phyloP scores from a whole-genome alignment of 2,329 filamentous ascomycete genomes.

The Aspergillus fumigatus region DNA sequence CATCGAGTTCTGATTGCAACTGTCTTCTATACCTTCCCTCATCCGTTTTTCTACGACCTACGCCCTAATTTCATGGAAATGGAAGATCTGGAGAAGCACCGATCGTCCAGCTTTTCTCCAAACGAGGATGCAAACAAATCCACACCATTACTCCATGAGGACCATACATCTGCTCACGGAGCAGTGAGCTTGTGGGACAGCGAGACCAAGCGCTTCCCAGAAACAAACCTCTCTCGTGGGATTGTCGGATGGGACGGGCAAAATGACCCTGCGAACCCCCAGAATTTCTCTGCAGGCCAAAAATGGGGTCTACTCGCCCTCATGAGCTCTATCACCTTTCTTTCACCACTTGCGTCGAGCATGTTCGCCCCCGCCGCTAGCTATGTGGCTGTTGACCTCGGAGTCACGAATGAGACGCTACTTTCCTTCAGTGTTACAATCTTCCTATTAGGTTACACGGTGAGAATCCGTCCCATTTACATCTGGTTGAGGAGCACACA shows the following conservation, averaged over 20 bases:
- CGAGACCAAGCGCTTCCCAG: conserved; percentile 28
- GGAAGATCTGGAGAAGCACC: neutral
- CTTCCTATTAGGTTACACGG: conserved; percentile 27
- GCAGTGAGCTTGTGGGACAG: neutral
- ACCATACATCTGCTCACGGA: neutral
- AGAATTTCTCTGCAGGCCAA: conserved; percentile 44
- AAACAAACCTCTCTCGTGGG: conserved; percentile 49
- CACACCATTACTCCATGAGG: neutral
- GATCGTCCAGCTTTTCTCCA: neutral
- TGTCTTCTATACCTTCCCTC: neutral
- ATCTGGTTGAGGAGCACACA: neutral
- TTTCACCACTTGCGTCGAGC: conserved; percentile 31
- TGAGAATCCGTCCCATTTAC: conserved; percentile 2
- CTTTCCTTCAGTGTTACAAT: conserved; percentile 29
- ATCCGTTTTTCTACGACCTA: neutral
- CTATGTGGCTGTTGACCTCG: conserved; percentile 20
- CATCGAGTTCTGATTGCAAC: neutral
- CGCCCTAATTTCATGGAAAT: neutral
- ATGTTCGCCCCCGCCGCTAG: conserved; percentile 28
- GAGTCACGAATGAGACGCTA: conserved; percentile 19
- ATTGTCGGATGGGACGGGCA: conserved; percentile 59
- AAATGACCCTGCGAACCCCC: conserved; percentile 54
- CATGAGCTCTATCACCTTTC: conserved; percentile 26
- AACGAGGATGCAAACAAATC: neutral
- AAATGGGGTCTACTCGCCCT: conserved; percentile 26